These are phyloP conservation scores for Periconia sp. DNA, from an alignment of 2,329 filamentous ascomycete species.

Conservation along the genomic window DNA sequence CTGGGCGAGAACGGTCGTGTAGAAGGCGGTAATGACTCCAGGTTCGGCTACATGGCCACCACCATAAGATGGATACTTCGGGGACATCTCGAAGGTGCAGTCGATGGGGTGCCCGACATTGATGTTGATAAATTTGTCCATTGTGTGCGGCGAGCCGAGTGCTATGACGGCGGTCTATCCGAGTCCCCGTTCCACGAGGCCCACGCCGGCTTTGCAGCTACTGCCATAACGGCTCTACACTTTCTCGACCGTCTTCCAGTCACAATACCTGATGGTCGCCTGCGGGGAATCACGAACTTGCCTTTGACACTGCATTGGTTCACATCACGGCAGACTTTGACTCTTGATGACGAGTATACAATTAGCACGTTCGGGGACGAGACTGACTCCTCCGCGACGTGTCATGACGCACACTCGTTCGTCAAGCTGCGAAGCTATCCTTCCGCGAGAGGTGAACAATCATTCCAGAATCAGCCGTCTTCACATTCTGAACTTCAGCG, in stretches of 20 bases:
- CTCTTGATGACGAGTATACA: slow-evolving; percentile 50
- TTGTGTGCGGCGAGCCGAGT: slow-evolving; percentile 73
- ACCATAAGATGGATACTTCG: slow-evolving; percentile 82
- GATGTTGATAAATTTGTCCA: slow-evolving; percentile 71
- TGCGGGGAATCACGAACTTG: slow-evolving; percentile 47
- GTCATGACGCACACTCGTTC: slow-evolving; percentile 48
- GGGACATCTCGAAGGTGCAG: slow-evolving; percentile 60
- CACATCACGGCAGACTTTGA: slow-evolving; percentile 53
- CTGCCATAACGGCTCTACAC: slow-evolving; percentile 77
- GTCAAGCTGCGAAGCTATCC: slow-evolving; percentile 39
- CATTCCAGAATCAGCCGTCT: slow-evolving; percentile 62
- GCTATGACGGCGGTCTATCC: slow-evolving; percentile 84
- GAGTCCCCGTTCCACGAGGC: slow-evolving; percentile 81
- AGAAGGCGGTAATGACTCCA: slow-evolving; percentile 82
- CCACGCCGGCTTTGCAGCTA: slow-evolving; percentile 91
- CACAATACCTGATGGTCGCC: slow-evolving; percentile 28
- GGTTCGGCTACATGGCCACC: slow-evolving; percentile 86
- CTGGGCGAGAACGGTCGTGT: slow-evolving; percentile 65
- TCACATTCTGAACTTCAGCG: slow-evolving; percentile 61
- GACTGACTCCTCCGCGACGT: slow-evolving; percentile 47
- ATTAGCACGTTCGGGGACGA: slow-evolving; percentile 46
- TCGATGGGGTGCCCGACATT: slow-evolving; percentile 71
- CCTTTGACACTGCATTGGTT: slow-evolving; percentile 53
- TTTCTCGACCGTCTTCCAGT: slow-evolving; percentile 70
- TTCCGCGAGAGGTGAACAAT: slow-evolving; percentile 31